These are phyloP conservation scores for Epichloe amarillans DNA, from an alignment of 2,329 filamentous ascomycete species.

Conservation along the genomic window DNA sequence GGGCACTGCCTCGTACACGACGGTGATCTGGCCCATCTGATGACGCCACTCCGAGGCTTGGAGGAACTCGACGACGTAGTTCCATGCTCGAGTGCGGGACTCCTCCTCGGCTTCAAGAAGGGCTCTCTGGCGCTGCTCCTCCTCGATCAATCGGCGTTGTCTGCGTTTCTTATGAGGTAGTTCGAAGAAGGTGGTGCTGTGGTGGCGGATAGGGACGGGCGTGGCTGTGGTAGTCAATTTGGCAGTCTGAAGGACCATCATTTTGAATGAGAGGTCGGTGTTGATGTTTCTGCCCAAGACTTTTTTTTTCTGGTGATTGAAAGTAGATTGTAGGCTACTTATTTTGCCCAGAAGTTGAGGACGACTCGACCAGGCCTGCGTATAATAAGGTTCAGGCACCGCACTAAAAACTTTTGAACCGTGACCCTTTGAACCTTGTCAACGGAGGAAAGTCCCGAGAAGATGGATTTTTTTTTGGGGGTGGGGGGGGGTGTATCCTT, in stretches of 20 bases:
- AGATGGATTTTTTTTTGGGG: background rate
- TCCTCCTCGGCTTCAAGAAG: slow-evolving; percentile 18
- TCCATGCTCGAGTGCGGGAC: slow-evolving; percentile 17
- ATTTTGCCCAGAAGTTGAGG: background rate
- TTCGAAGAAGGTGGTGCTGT: slow-evolving; percentile 11
- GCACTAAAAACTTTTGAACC: no score
- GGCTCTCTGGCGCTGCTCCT: slow-evolving; percentile 9
- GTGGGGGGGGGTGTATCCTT: no score
- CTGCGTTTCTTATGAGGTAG: slow-evolving; percentile 11
- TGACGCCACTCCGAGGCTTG: slow-evolving; percentile 17
- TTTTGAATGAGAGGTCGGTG: background rate
- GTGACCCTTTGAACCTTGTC: background rate
- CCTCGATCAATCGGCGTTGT: slow-evolving; percentile 10
- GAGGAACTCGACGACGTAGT: slow-evolving; percentile 20
- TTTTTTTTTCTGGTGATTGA: background rate
- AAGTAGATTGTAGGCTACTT: background rate
- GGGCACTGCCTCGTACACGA: slow-evolving; percentile 20
- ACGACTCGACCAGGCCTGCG: background rate
- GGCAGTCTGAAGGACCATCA: slow-evolving; percentile 3
- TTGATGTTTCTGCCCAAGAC: background rate
- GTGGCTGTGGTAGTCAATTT: slow-evolving; percentile 4
- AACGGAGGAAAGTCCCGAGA: background rate
- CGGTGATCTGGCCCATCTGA: slow-evolving; percentile 20
- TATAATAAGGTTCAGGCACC: background rate
- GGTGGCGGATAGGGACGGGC: slow-evolving; percentile 5